These are phyloP conservation scores for Phytophthora macrochlamydospora DNA, from an alignment of 352 stramenopile genomes.

Conservation along the genomic window DNA sequence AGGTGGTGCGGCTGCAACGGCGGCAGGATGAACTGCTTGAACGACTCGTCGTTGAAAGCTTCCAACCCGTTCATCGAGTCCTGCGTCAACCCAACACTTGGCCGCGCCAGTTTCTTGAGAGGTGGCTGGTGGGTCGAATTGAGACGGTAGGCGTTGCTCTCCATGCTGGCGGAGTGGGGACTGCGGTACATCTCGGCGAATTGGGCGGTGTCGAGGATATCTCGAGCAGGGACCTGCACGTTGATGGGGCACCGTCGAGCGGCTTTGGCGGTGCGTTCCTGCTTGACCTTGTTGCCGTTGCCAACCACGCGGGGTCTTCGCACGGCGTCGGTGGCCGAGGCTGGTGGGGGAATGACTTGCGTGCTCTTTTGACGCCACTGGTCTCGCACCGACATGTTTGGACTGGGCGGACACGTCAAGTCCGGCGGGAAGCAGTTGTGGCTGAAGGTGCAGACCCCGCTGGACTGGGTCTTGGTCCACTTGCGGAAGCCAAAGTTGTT, in stretches of 20 bases:
- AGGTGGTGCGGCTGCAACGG: conserved; percentile 50
- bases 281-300: conserved; percentile 53
- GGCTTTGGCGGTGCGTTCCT: neutral
- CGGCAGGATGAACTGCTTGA: conserved; percentile 56
- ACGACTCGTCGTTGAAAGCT: conserved; percentile 54
- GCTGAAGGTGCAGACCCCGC: conserved; percentile 83
- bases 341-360: conserved; percentile 27
- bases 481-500: conserved; percentile 94
- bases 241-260: conserved; percentile 17
- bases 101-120: conserved; percentile 61
- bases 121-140: conserved; percentile 50
- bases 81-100: conserved; percentile 22
- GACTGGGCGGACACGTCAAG: conserved; percentile 33
- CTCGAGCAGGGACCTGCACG: conserved; percentile 24
- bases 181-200: conserved; percentile 38
- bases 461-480: conserved; percentile 84
- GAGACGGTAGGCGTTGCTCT: conserved; percentile 30
- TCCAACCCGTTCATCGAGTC: conserved; percentile 47
- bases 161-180: conserved; percentile 24
- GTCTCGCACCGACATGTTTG: conserved; percentile 60
- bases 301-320: conserved; percentile 36
- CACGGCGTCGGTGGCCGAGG: conserved; percentile 5
- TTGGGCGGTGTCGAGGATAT: conserved; percentile 14
- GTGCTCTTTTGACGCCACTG: conserved; percentile 77
- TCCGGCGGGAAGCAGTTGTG: conserved; percentile 84